phyloP scores from a whole-genome alignment of 495 filamentous ascomycete genomes.

The Talaromyces liani region DNA sequence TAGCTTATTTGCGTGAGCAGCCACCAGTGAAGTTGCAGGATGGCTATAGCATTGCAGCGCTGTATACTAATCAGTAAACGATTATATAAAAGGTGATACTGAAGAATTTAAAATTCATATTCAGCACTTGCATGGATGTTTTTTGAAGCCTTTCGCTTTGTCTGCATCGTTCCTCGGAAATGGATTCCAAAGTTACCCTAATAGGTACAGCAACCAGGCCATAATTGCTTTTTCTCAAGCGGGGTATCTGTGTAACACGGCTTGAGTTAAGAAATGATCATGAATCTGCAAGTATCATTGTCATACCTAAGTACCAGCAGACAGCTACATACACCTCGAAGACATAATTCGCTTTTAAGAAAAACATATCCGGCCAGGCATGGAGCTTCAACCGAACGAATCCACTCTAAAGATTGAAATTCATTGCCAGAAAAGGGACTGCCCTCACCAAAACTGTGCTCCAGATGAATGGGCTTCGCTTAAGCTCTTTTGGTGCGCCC shows the following conservation, averaged over 20 bases:
- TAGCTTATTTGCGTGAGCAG: background rate
- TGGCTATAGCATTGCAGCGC: background rate
- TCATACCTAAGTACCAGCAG: background rate
- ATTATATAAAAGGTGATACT: background rate
- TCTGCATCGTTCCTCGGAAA: background rate
- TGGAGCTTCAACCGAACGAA: no score
- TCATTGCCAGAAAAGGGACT: no score
- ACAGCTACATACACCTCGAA: no score
- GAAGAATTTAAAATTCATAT: background rate
- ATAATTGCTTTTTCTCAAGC: background rate
- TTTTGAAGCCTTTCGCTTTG: background rate
- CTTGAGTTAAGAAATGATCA: background rate
- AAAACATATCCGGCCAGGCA: no score
- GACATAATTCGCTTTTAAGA: no score
- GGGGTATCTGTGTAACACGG: background rate
- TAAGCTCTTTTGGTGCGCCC: no score
- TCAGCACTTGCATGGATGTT: background rate
- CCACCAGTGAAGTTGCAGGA: background rate
- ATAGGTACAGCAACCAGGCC: background rate
- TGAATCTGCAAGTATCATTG: background rate
- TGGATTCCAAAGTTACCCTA: background rate
- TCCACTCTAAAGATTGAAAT: no score
- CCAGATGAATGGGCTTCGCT: no score
- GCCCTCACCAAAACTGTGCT: no score
- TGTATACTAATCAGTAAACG: background rate